Base-by-base conservation (phyloP, 2,329 filamentous ascomycete species). In the Aspergillus fructus region DNA sequence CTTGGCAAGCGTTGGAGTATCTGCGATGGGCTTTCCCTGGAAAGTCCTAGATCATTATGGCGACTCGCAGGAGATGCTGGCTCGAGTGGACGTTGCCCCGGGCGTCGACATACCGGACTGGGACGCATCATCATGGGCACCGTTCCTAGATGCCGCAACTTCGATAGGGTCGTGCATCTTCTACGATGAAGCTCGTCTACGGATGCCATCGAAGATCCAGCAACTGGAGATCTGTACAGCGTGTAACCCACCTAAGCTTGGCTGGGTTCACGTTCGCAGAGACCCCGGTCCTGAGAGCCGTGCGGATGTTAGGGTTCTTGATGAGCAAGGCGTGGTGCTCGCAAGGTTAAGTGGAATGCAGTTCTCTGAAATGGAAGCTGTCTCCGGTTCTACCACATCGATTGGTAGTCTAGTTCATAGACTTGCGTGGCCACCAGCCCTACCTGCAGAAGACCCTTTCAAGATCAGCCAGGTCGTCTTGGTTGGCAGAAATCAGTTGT, bases 21-120 rank as follows among this genome's bases (percentile, higher is more conserved):
- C 72, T 0, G 72, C 65, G 1, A 77, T 78, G 60, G 75, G 68
- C 7, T 79, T 78, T 55, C 76, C 76, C 1, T 79, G 77, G 77
- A 62, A 58, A 1, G 72, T 79, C 1, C 58, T 65, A 1, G 71
- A 78, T 48, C 76, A 79, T 54, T 68, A 70, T 34, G 74, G 72
- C 1, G 73, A 74, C 43, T 48, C 62, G 3, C 67, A 69, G 7
- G 74, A 79, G 54, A 78, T 79, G 75, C 64, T 79, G 12, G 74
- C 73, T 4, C 65, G 64, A 12, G 73, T 79, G 17, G 75, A 78
- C 48, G 53, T 48, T 24, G 33, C 17, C n/a, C 41, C 41, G 27
- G 23, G 5, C 17, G 23, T 47, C 34, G 23, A 24, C 8, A 19
- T 17, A 21, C 15, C 42, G 2, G 39, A 12, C 1, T 75, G 72